Percentiles rank a stretch among this genome's conserved stretches.
These are phyloP conservation scores for Penicillium daleae DNA, from an alignment of 495 filamentous ascomycete genomes.

Conservation along the genomic window DNA sequence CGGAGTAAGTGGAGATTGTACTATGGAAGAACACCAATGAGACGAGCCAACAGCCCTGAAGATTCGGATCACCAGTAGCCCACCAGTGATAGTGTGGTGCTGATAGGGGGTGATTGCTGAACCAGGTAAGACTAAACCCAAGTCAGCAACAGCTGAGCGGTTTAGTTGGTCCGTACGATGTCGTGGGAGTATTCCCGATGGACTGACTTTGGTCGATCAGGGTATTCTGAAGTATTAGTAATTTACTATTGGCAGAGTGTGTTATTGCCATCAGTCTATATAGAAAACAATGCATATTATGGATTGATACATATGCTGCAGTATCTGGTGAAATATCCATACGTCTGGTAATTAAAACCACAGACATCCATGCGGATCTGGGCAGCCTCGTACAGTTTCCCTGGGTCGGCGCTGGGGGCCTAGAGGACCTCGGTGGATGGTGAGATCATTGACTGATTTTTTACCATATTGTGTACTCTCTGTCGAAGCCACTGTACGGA, in stretches of 20 bases:
- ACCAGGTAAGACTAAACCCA: slow-evolving; percentile 8
- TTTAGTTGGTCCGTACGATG: not conserved
- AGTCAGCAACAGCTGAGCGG: slow-evolving; percentile 4
- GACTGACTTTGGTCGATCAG: not conserved
- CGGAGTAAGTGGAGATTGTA: slow-evolving; percentile 15
- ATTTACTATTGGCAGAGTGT: not conserved
- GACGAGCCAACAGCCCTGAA: slow-evolving; percentile 1
- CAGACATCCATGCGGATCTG: slow-evolving; percentile 19
- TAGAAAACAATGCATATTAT: not conserved
- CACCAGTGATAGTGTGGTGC: not conserved
- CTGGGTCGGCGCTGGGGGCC: slow-evolving; percentile 12
- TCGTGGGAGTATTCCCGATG: not conserved
- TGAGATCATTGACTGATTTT: slow-evolving; percentile 32
- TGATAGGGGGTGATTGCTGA: slow-evolving; percentile 13
- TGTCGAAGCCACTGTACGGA: too few relatives aligned
- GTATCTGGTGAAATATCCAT: too few relatives aligned
- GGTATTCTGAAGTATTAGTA: not conserved
- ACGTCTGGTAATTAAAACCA: slow-evolving; percentile 13
- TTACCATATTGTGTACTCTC: not conserved
- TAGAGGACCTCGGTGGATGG: slow-evolving; percentile 9
- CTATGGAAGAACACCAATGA: not conserved
- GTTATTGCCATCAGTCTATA: too few relatives aligned
- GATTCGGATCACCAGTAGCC: slow-evolving; percentile 11
- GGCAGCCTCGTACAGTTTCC: slow-evolving; percentile 19
- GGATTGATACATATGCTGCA: not conserved